These are phyloP conservation scores for Wickerhamomyces alni DNA, from an alignment of 805 yeast genomes.

Conservation along the genomic window DNA sequence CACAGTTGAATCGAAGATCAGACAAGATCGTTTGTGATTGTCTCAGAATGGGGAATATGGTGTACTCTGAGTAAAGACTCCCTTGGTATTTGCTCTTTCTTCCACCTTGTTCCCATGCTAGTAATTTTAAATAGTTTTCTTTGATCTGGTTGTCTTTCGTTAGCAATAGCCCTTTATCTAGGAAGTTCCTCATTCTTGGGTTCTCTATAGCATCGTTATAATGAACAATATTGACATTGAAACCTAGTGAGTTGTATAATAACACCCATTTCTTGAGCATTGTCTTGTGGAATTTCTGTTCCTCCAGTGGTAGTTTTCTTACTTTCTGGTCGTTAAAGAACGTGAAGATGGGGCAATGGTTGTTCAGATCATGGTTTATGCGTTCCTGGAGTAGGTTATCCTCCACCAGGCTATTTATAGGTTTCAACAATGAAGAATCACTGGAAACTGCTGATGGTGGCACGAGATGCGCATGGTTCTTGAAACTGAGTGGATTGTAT, in stretches of 20 bases:
- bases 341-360: slow-evolving; percentile 10
- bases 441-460: slow-evolving; percentile 37
- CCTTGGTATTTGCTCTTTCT: slow-evolving; percentile 1
- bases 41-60: slow-evolving; percentile 7
- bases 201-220: slow-evolving; percentile 14
- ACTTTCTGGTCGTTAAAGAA: slow-evolving; percentile 18
- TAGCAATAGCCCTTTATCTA: slow-evolving; percentile 3
- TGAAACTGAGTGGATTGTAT: slow-evolving; percentile 37
- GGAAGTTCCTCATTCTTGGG: slow-evolving; percentile 6
- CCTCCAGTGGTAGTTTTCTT: slow-evolving; percentile 9
- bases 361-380: slow-evolving; percentile 6
- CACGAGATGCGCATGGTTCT: slow-evolving; percentile 76
- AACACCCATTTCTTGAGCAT: slow-evolving; percentile 13
- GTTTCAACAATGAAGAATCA: slow-evolving; percentile 46
- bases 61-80: slow-evolving; percentile 11
- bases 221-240: slow-evolving; percentile 11
- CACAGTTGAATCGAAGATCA: slow-evolving; percentile 1
- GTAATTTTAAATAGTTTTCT: slow-evolving; percentile 14
- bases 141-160: slow-evolving; percentile 10
- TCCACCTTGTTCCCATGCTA: slow-evolving; percentile 12
- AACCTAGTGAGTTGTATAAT: slow-evolving; percentile 15
- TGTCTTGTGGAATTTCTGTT: slow-evolving; percentile 13
- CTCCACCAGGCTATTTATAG: slow-evolving; percentile 4
- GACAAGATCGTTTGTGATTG: neutral
- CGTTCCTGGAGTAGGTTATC: slow-evolving; percentile 9